A percentile compares a stretch with the other conserved stretches of the same genome.
These are phyloP conservation scores for Panaeolus papilionaceus DNA, from an alignment of 768 basidiomycete species.

Conservation along the genomic window DNA sequence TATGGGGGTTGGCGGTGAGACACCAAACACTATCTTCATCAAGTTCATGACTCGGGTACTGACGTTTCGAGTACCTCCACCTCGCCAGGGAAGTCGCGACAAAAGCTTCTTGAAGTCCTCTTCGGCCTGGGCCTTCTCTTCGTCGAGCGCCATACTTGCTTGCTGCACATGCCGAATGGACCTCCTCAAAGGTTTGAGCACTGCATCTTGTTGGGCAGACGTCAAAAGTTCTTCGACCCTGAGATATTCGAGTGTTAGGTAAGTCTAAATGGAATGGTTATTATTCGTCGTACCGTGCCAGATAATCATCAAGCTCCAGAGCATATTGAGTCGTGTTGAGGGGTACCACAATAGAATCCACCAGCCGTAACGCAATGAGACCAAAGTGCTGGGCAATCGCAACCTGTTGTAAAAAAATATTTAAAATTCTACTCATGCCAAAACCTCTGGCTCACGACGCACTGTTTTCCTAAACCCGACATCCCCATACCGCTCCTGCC, in stretches of 20 bases:
- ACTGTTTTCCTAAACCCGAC: slow-evolving; percentile 79
- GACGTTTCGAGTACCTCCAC: too few species aligned
- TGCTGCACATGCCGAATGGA: slow-evolving; percentile 53
- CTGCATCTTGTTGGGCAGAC: slow-evolving; percentile 27
- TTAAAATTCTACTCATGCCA: background rate
- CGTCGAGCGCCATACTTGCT: slow-evolving; percentile 61
- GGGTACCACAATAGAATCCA: slow-evolving; percentile 70
- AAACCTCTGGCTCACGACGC: slow-evolving; percentile 23
- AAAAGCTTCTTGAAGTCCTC: slow-evolving; percentile 54
- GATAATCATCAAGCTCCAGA: slow-evolving; percentile 64
- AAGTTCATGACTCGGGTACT: too few species aligned
- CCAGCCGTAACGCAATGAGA: slow-evolving; percentile 62
- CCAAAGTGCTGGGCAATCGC: slow-evolving; percentile 75
- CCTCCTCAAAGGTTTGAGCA: slow-evolving; percentile 49
- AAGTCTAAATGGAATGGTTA: too few species aligned
- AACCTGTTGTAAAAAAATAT: slow-evolving; percentile 43
- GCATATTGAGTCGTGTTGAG: slow-evolving; percentile 83
- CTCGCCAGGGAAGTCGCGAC: slow-evolving; percentile 37
- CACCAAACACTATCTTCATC: too few species aligned
- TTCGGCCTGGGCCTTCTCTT: slow-evolving; percentile 64
- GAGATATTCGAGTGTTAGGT: background rate
- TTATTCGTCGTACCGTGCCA: slow-evolving; percentile 53
- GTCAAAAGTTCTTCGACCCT: slow-evolving; percentile 59
- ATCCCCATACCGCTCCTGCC: slow-evolving; percentile 80
- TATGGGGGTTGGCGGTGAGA: too few species aligned